A percentile compares a stretch with the other conserved stretches of the same genome.
Evolutionary conservation across 768 basidiomycete species (phyloP).

Genomic region (Chalciporus pseudorubinellus): DNA sequence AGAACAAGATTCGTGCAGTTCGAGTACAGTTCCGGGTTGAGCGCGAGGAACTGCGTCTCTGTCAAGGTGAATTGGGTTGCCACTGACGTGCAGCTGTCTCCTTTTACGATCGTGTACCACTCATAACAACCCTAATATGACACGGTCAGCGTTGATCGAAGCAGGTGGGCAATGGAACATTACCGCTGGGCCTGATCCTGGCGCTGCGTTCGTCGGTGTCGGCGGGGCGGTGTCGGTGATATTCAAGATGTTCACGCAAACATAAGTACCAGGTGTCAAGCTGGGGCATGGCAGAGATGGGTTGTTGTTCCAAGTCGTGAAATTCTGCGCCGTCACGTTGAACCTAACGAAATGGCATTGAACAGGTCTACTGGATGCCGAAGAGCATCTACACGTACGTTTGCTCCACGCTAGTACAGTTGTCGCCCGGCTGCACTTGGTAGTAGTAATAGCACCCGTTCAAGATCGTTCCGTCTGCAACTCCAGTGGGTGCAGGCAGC

Average conservation of each 20-base stretch:
- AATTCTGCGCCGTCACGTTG: background rate
- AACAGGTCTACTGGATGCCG: no score
- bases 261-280: background rate
- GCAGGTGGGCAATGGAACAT: no score
- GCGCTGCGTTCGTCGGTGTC: background rate
- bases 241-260: background rate
- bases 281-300: background rate
- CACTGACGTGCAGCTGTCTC: background rate
- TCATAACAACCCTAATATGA: background rate
- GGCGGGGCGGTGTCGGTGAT: background rate
- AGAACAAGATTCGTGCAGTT: background rate
- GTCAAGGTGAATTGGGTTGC: background rate
- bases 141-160: no score
- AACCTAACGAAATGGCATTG: background rate
- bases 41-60: background rate
- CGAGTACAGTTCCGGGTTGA: background rate
- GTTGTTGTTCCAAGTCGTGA: background rate
- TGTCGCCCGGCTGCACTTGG: background rate
- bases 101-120: background rate
- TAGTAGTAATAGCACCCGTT: background rate
- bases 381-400: background rate
- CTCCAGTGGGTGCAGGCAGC: background rate
- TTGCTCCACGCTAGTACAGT: background rate
- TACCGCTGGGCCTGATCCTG: background rate
- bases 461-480: background rate